Evolutionary conservation across 1,284 basidiomycete genomes (phyloP), one percentile per base, ranked within the genome.

Genomic region (Heliocybe sulcata): DNA sequence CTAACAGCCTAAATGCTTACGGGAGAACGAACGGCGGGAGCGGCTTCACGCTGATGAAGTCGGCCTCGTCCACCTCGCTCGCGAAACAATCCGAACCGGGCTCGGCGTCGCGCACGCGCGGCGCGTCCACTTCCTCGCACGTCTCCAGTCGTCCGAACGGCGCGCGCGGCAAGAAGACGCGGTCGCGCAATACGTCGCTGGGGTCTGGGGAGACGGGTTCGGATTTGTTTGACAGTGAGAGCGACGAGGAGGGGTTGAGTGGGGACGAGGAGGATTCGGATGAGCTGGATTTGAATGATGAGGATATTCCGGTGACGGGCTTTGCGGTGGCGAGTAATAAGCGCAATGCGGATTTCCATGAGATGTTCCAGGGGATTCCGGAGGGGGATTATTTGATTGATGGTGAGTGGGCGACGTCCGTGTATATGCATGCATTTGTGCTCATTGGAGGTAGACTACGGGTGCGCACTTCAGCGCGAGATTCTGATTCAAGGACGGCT

Each of bases 301-400:
- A 83, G 55, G 85, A 88, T 61, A 89, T 90, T 9, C 87, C 88
- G 0, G 87, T 92, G 12, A 92, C 90, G 2, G 95, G 96, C 1
- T 99, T 98, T 68, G 96, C 97, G 0, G 95, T 99, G 11, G 96
- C 96, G 6, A 97, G 92, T 68, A 93, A 87, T 63, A 94, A 94
- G 69, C 77, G 96, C 54, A 98, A 99, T 66, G 83, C 88, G 8
- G 97, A 99, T 65, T 99, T 99, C 69, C 96, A 99, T 66, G 87
- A 92, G 55, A 71, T 98, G 63, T 99, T 99, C 70, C 81, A 84
- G 3, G 83, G 73, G 23, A 85, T 98, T 16, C 93, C 95, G 2
- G 93, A 97, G 65, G 95, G 94, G 10, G 96, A 99, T 72, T 98
- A 98, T 73, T 80, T 99, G 53, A 99, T 99, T 65, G 96, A 99